phyloP scores from a whole-genome alignment of 2,329 filamentous ascomycete genomes.

The Hypoxylon sp. region DNA sequence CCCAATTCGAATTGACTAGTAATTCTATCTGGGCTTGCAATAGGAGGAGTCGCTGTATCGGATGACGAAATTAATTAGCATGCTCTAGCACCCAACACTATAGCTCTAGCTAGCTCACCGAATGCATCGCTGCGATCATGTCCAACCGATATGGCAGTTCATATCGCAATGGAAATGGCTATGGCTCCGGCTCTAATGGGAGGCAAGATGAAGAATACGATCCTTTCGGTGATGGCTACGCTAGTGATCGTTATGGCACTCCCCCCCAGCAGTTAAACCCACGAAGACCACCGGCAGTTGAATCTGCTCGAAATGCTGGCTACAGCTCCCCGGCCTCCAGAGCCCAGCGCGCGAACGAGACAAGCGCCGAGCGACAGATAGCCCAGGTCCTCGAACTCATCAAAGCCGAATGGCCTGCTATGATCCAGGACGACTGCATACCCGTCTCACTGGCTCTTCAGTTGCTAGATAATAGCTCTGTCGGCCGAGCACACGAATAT shows the following conservation, averaged over 20 bases:
- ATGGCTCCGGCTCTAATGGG: slow-evolving; percentile 63
- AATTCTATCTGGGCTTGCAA: not conserved
- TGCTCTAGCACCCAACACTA: slow-evolving; percentile 16
- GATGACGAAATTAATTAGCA: slow-evolving; percentile 15
- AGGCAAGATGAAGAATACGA: slow-evolving; percentile 65
- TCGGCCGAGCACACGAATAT: slow-evolving; percentile 92
- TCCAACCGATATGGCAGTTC: slow-evolving; percentile 66
- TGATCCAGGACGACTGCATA: slow-evolving; percentile 89
- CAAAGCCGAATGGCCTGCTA: slow-evolving; percentile 89
- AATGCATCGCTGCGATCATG: slow-evolving; percentile 59
- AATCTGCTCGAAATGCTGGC: slow-evolving; percentile 51
- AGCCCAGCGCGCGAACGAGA: slow-evolving; percentile 52
- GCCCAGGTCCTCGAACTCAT: slow-evolving; percentile 83
- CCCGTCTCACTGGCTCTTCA: slow-evolving; percentile 96
- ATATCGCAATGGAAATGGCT: slow-evolving; percentile 59
- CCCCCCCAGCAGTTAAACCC: slow-evolving; percentile 50
- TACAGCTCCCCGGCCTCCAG: slow-evolving; percentile 48
- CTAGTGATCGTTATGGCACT: slow-evolving; percentile 60
- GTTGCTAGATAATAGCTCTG: slow-evolving; percentile 92
- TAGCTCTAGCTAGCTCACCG: slow-evolving; percentile 34
- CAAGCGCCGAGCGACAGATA: slow-evolving; percentile 71
- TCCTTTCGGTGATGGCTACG: slow-evolving; percentile 64
- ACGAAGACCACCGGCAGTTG: slow-evolving; percentile 54
- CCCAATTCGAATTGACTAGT: not conserved
- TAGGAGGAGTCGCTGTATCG: not conserved